A percentile compares a stretch with the other conserved stretches of the same genome.
Evolutionary conservation across 768 basidiomycete species (phyloP).

Genomic region (Agrocybe praecox): DNA sequence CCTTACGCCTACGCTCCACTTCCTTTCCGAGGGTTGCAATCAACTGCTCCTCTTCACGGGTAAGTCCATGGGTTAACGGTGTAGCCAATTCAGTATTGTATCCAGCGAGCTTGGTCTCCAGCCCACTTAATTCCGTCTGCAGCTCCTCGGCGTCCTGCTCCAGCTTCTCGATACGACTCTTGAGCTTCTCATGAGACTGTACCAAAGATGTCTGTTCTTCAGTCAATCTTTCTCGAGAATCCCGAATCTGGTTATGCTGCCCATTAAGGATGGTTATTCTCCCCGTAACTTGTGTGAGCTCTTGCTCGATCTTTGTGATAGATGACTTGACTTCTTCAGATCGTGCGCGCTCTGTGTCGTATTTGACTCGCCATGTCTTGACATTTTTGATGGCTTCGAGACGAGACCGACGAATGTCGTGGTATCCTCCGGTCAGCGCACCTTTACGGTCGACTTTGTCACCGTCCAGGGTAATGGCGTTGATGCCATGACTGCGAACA

Average conservation of each 20-base stretch:
- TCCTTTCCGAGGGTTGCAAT: constrained; percentile 74
- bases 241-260: constrained; percentile 71
- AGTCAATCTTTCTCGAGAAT: constrained; percentile 65
- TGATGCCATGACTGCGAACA: constrained; percentile 92
- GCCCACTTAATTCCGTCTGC: constrained; percentile 65
- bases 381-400: constrained; percentile 85
- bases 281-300: constrained; percentile 77
- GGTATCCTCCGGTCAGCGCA: constrained; percentile 93
- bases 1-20: constrained; percentile 73
- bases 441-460: constrained; percentile 98
- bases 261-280: constrained; percentile 69
- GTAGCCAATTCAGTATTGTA: constrained; percentile 71
- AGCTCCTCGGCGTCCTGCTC: constrained; percentile 73
- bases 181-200: constrained; percentile 72
- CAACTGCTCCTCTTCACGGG: constrained; percentile 65
- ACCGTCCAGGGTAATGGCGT: constrained; percentile 96
- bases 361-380: constrained; percentile 73
- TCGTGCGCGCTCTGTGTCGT: constrained; percentile 62
- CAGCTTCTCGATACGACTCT: constrained; percentile 59
- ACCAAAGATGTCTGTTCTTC: constrained; percentile 61
- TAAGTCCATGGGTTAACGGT: constrained; percentile 76
- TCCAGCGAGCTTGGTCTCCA: constrained; percentile 64
- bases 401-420: constrained; percentile 88
- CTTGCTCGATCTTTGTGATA: constrained; percentile 78
- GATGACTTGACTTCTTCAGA: constrained; percentile 75